Base-by-base conservation (phyloP, 2,329 filamentous ascomycete species). In the Beauveria sp. region DNA sequence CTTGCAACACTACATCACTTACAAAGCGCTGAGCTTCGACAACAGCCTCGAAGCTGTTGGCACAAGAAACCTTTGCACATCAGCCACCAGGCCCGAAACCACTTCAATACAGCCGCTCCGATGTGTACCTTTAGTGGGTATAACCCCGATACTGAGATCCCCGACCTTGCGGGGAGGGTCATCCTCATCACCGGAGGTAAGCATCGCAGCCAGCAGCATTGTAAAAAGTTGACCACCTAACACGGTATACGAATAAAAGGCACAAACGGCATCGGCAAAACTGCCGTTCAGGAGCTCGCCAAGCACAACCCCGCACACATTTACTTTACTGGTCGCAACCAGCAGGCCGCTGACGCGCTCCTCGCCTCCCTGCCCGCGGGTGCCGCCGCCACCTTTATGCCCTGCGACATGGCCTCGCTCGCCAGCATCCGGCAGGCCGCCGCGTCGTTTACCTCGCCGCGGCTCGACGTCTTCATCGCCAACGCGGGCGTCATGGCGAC, bases 301-400 rank as follows among this genome's bases (percentile, higher is more conserved):
- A 64, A 63, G 14, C 82, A 84, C 67, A 68, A 73, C 8, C 81
- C 83, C 2, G 71, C 72, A 1, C 77, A 81, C 61, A 79, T 85
- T 63, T 84, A 80, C 71, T 76, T 86, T 62, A 80, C 76, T 16
- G 80, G 80, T 2, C 78, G 82, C 51, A 79, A 73, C 22, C 71
- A 68, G 47, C 72, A 76, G 51, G 76, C 76, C 12, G 76, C 73
- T 22, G 72, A 76, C 8, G 73, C 76, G 9, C 77, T 83, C 47
- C 69, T 77, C 18, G 70, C 73, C 3, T 73, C 77, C 5, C 26
- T 58, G 22, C 46, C 55, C n/a, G 6, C 30, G 1, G 59, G 63
- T 22, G 26, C 12, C 0, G 41, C 62, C 10, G 61, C 67, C 5
- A 72, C 69, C 2, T 73, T 73, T 20, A 52, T 84, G 9, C 68